Base-by-base conservation (phyloP, 257 asterid species). In the Cordia subcordata region DNA sequence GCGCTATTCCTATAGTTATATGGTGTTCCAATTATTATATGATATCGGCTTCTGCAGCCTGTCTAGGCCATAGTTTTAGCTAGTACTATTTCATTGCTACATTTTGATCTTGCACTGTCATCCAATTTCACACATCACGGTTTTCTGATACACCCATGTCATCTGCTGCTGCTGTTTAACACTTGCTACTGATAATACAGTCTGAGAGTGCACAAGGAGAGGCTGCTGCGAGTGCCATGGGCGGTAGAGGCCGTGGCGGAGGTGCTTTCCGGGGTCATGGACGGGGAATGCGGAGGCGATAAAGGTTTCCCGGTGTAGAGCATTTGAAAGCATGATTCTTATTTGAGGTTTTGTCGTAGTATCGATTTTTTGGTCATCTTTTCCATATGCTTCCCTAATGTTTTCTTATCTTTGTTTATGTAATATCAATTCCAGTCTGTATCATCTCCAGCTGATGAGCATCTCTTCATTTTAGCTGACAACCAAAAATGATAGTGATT, bases 181-280 rank as follows among this genome's bases (percentile, higher is more conserved):
- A 14, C 15, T 0, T 71, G 46, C 33, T 63, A 8, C 19, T 33
- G 5, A 4, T 37, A 59, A 65, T 62, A 70, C 77, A 93, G 99
- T 93, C 97, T 6, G 97, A 93, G 85, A 93, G 99, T 75, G 97
- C 99, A 42, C 97, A 93, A 77, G 99, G 99, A 67, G 99, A 86
- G 55, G 99, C 97, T 45, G 96, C 96, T 3, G 86, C 86, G 1
- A 33, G 82, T 52, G 88, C 92, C 54, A 88, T 85, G 95, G 95
- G 94, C 23, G 87, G 87, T 37, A 73, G 95, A 74, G 89, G 95
- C 44, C 83, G 90, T 5, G 94, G 96, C n/a, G 76, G 80, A 38
- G 75, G 77, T 39, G 84, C 76, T 51, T 65, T 68, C 55, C 78
- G 93, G 12, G 92, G 96, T 14, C 94, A 94, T 65, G 95, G 89